Percentiles rank a stretch among this genome's conserved stretches.
phyloP scores from a whole-genome alignment of 129 eudicot species.

The Gnaphalium uliginosum region DNA sequence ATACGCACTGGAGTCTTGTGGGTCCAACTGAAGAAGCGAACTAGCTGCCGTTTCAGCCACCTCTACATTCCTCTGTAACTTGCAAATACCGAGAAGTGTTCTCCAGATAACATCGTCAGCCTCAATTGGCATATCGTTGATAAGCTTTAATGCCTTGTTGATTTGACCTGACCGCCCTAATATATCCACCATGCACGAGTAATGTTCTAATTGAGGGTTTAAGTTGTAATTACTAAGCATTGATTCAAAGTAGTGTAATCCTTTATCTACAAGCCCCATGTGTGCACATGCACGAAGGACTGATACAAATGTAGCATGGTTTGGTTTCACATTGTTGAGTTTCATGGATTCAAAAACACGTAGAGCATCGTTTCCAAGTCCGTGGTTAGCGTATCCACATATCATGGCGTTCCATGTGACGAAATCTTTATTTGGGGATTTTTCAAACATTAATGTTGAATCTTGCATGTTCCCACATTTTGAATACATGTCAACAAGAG shows the following conservation, averaged over 20 bases:
- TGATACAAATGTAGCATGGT: constrained; percentile 84
- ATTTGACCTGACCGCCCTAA: constrained; percentile 73
- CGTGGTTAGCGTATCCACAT: constrained; percentile 79
- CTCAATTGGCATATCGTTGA: constrained; percentile 71
- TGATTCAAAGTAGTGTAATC: constrained; percentile 55
- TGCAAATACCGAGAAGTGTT: constrained; percentile 75
- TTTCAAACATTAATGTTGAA: constrained; percentile 59
- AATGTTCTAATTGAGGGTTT: constrained; percentile 77
- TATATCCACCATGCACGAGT: constrained; percentile 85
- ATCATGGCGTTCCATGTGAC: constrained; percentile 84
- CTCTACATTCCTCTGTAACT: constrained; percentile 75
- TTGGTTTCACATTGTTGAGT: constrained; percentile 54
- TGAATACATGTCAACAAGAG: constrained; percentile 89
- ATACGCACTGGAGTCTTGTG: constrained; percentile 78
- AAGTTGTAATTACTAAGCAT: constrained; percentile 56
- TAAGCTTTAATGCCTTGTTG: constrained; percentile 58
- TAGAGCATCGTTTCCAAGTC: constrained; percentile 66
- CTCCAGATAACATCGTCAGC: constrained; percentile 96
- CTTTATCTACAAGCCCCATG: constrained; percentile 62
- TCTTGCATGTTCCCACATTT: constrained; percentile 83
- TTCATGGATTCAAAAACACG: constrained; percentile 67
- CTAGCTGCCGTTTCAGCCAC: constrained; percentile 78
- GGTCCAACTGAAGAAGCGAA: constrained; percentile 60
- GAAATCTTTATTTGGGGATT: constrained; percentile 51
- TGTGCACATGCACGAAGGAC: constrained; percentile 92